Evolutionary conservation across 306 rosid genomes (phyloP).

Genomic region (Hippophae tibetana): DNA sequence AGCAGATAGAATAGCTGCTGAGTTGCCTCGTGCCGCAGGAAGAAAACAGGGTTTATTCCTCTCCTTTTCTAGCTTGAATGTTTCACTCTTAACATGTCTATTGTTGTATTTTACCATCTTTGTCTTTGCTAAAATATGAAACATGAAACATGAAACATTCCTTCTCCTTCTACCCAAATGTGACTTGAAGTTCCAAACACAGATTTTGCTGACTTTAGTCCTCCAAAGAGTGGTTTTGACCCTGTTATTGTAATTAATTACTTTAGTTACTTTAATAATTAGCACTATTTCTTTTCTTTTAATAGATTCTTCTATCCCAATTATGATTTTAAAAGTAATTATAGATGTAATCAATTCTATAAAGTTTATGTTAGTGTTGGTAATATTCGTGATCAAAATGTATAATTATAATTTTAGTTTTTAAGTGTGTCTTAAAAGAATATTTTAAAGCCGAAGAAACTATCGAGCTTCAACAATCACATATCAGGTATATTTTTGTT

Average conservation of each 20-base stretch:
- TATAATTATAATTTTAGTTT: too few relatives aligned
- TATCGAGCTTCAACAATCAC: too few relatives aligned
- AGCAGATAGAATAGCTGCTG: constrained; percentile 38
- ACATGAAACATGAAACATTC: constrained; percentile 74
- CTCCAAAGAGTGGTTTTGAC: constrained; percentile 57
- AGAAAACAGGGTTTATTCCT: constrained; percentile 48
- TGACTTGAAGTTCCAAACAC: constrained; percentile 39
- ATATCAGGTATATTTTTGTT: too few relatives aligned
- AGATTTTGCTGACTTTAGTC: constrained; percentile 40
- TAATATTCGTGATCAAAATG: too few relatives aligned
- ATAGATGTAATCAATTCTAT: too few relatives aligned
- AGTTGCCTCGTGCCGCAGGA: constrained; percentile 46
- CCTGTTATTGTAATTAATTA: constrained; percentile 26
- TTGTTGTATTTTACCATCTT: constrained; percentile 43
- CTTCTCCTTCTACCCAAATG: constrained; percentile 75
- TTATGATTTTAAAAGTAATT: too few relatives aligned
- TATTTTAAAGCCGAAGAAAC: too few relatives aligned
- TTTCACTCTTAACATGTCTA: constrained; percentile 49
- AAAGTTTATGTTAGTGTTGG: too few relatives aligned
- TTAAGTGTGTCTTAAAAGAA: too few relatives aligned
- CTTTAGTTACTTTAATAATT: background rate
- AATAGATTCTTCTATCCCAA: too few relatives aligned
- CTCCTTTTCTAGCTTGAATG: constrained; percentile 39
- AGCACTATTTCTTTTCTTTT: background rate
- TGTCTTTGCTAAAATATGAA: constrained; percentile 27